These are phyloP conservation scores for Carnegiea gigantea DNA, from an alignment of 179 eudicot genomes.

Conservation along the genomic window DNA sequence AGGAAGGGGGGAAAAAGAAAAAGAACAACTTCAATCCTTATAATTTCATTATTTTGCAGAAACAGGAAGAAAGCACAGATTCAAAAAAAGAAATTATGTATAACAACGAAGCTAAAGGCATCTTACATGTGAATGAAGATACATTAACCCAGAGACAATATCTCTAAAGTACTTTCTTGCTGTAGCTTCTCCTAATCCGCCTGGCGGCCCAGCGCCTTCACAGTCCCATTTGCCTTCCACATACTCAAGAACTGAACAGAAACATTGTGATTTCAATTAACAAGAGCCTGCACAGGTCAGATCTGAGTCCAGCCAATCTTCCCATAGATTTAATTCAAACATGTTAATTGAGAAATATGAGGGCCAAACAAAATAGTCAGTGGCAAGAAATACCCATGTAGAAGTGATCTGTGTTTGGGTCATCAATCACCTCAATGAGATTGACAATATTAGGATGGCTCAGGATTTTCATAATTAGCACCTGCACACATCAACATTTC, in stretches of 20 bases:
- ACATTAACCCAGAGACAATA: constrained; percentile 85
- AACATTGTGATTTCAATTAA: constrained; percentile 2
- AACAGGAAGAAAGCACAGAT: not conserved
- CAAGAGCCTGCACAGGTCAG: constrained; percentile 5
- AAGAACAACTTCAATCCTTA: not conserved
- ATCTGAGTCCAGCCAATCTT: not conserved
- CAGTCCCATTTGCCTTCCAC: constrained; percentile 88
- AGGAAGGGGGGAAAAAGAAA: too few relatives aligned
- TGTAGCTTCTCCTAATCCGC: constrained; percentile 72
- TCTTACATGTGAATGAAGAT: constrained; percentile 91
- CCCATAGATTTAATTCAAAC: not conserved
- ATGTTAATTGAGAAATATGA: not conserved
- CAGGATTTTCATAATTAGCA: constrained; percentile 81
- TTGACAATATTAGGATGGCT: constrained; percentile 92
- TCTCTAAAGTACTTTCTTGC: constrained; percentile 76
- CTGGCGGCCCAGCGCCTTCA: constrained; percentile 81
- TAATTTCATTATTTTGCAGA: not conserved
- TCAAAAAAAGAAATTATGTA: not conserved
- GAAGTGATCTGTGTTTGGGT: constrained; percentile 84
- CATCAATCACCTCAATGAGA: constrained; percentile 95
- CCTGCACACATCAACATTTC: constrained; percentile 47
- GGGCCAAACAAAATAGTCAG: constrained; percentile 13
- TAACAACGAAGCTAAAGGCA: not conserved
- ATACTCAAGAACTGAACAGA: constrained; percentile 79
- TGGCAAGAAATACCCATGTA: constrained; percentile 74